Evolutionary conservation across 192 early-diverging fungal species (phyloP).

Genomic region (Dimargaris cristalligena): DNA sequence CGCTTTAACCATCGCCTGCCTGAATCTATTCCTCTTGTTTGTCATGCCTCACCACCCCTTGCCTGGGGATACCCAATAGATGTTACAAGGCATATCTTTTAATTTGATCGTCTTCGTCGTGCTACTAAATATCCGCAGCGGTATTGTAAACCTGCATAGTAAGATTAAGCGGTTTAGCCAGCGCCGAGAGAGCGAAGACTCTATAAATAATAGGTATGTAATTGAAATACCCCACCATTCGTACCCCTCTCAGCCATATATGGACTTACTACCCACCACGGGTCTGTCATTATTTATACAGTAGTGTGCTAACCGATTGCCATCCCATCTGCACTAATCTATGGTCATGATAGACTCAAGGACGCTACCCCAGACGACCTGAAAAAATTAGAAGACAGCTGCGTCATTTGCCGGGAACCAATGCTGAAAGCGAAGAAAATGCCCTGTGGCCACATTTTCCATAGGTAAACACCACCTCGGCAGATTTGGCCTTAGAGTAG

Average conservation of each 20-base stretch:
- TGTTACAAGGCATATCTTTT: neutral
- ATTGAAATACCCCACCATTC: neutral
- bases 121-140: slow-evolving; percentile 4
- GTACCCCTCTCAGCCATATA: neutral
- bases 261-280: neutral
- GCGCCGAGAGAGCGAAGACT: slow-evolving; percentile 1
- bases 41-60: neutral
- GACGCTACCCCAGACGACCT: neutral
- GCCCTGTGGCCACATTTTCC: slow-evolving; percentile 6
- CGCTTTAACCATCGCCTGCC: neutral
- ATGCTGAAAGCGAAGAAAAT: slow-evolving; percentile 4
- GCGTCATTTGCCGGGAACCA: slow-evolving; percentile 9
- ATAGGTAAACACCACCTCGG: neutral
- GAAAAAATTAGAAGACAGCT: neutral
- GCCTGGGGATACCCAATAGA: neutral
- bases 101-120: neutral
- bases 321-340: neutral
- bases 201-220: neutral
- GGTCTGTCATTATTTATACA: neutral
- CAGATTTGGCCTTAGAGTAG: neutral
- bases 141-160: neutral
- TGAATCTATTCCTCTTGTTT: neutral
- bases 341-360: neutral
- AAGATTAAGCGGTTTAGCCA: neutral
- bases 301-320: neutral